Conservation (phyloP, 139 green algal genomes). For the Ettlia oleoabundans region DNA sequence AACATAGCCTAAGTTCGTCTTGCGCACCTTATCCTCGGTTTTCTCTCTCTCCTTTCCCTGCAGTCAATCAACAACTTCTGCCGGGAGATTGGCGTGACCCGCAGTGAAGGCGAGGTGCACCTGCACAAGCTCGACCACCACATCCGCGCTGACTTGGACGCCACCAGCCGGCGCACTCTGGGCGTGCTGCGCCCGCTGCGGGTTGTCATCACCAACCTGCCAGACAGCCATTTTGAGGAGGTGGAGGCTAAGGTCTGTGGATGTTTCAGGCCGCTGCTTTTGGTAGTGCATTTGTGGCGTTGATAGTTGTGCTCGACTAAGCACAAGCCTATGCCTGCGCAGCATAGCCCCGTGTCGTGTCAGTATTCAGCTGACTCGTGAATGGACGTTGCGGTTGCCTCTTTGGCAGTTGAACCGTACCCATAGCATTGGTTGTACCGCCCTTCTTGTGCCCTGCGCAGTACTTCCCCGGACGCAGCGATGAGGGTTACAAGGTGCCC, state of each 20-base stretch:
- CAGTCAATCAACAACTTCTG: constrained; percentile 97
- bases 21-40: neutral
- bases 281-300: too few relatives aligned
- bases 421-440: neutral
- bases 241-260: constrained; percentile 62
- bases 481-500: constrained; percentile 71
- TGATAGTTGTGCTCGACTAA: too few relatives aligned
- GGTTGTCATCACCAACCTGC: constrained; percentile 89
- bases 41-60: neutral
- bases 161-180: constrained; percentile 68
- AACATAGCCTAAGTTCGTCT: too few relatives aligned
- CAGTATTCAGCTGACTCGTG: too few relatives aligned
- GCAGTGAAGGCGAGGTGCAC: constrained; percentile 86
- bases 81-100: constrained; percentile 86
- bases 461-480: constrained; percentile 68
- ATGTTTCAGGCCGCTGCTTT: too few relatives aligned
- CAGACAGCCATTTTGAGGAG: constrained; percentile 69
- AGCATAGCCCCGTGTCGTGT: too few relatives aligned
- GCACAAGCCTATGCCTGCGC: too few relatives aligned
- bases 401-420: too few relatives aligned
- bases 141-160: constrained; percentile 70
- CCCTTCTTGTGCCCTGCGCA: constrained; percentile 24
- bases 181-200: constrained; percentile 89
- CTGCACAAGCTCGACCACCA: constrained; percentile 93
- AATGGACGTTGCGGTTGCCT: too few relatives aligned